These are phyloP conservation scores for Fraxinus latifolia DNA, from an alignment of 305 asterid species.

Conservation along the genomic window DNA sequence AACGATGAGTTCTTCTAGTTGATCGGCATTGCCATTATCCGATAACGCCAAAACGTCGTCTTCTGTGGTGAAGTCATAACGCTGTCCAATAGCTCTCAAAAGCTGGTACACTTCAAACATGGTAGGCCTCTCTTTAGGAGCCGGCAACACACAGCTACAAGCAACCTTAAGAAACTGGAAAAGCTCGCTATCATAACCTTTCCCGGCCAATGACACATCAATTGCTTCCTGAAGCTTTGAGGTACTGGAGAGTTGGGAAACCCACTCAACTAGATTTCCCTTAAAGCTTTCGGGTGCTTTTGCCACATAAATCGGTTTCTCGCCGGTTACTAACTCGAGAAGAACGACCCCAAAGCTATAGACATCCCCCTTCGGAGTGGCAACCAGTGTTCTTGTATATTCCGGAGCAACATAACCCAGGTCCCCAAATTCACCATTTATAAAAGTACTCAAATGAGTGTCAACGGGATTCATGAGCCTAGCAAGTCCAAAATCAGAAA, in stretches of 20 bases:
- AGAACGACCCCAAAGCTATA: slow-evolving; percentile 78
- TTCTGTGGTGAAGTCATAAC: slow-evolving; percentile 54
- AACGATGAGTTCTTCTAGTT: slow-evolving; percentile 65
- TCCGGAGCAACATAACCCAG: slow-evolving; percentile 86
- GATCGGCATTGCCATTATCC: slow-evolving; percentile 37
- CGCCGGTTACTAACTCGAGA: slow-evolving; percentile 62
- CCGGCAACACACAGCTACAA: slow-evolving; percentile 60
- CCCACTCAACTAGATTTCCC: slow-evolving; percentile 72
- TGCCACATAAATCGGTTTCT: slow-evolving; percentile 46
- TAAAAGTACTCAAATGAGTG: slow-evolving; percentile 84
- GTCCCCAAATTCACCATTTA: slow-evolving; percentile 86
- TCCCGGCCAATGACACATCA: slow-evolving; percentile 45
- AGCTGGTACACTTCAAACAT: slow-evolving; percentile 85
- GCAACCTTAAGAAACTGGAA: slow-evolving; percentile 77
- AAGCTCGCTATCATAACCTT: slow-evolving; percentile 51
- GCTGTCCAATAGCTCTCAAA: slow-evolving; percentile 64
- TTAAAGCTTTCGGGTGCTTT: slow-evolving; percentile 63
- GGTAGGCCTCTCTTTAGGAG: slow-evolving; percentile 66
- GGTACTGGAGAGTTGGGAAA: slow-evolving; percentile 41
- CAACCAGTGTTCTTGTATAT: slow-evolving; percentile 58
- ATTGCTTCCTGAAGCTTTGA: slow-evolving; percentile 60
- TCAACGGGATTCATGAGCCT: slow-evolving; percentile 84
- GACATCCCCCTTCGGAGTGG: slow-evolving; percentile 80
- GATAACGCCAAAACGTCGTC: slow-evolving; percentile 53
- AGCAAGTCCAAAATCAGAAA: slow-evolving; percentile 89